Conservation (phyloP, 2,329 filamentous ascomycete genomes). For the Exserohilum turcica region DNA sequence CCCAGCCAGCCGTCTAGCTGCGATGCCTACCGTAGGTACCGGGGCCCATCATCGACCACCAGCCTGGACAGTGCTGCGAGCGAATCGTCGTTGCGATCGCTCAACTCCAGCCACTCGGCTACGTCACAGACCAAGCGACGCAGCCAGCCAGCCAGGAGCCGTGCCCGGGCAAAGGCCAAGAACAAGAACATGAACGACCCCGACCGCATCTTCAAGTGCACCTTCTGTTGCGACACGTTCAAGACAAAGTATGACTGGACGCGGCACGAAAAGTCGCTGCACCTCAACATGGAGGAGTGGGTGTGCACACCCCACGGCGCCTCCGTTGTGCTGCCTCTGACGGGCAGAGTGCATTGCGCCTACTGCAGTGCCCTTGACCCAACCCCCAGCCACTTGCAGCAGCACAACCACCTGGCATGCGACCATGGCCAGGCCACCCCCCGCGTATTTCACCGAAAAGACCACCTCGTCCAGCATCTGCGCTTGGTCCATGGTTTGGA, state of each 20-base stretch:
- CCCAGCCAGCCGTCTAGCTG: constrained; percentile 30
- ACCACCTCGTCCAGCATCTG: constrained; percentile 64
- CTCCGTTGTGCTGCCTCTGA: constrained; percentile 58
- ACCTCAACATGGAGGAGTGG: constrained; percentile 36
- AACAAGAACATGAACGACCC: constrained; percentile 14
- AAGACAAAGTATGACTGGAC: constrained; percentile 39
- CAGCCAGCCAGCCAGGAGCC: constrained; percentile 11
- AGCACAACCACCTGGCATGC: constrained; percentile 64
- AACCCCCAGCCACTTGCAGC: constrained; percentile 59
- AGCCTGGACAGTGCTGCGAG: constrained; percentile 52
- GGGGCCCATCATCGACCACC: constrained; percentile 53
- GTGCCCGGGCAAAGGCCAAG: constrained; percentile 9
- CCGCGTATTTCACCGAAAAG: constrained; percentile 64
- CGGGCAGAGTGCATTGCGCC: constrained; percentile 59
- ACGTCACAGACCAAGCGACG: constrained; percentile 52
- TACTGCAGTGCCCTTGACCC: constrained; percentile 62
- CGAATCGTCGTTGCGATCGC: constrained; percentile 54
- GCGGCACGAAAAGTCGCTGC: constrained; percentile 36
- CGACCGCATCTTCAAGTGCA: constrained; percentile 34
- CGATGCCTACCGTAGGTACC: constrained; percentile 33
- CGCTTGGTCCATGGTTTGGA: constrained; percentile 63
- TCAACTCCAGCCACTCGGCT: constrained; percentile 49
- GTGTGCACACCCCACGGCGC: constrained; percentile 62
- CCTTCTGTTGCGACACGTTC: constrained; percentile 39
- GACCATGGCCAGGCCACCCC: constrained; percentile 65